Percentiles rank a stretch among this genome's conserved stretches.
phyloP scores from a whole-genome alignment of 805 yeast genomes.

The Vanderwaltozyma polyspora region DNA sequence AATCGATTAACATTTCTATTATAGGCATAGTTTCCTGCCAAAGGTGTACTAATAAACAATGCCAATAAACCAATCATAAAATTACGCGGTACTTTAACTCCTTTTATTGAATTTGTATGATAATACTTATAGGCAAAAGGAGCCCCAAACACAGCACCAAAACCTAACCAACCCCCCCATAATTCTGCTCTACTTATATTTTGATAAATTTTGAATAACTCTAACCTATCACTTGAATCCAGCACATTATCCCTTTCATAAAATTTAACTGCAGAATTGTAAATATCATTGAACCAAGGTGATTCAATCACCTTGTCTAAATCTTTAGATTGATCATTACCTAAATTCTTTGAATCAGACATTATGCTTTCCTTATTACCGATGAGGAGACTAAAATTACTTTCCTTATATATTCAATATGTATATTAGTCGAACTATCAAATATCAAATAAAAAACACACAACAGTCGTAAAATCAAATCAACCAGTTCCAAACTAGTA shows the following conservation, averaged over 20 bases:
- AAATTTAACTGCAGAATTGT: slow-evolving; percentile 34
- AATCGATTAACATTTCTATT: slow-evolving; percentile 20
- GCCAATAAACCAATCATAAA: slow-evolving; percentile 33
- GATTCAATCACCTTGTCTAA: slow-evolving; percentile 5
- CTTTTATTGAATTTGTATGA: slow-evolving; percentile 26
- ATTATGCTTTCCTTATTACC: too few species aligned
- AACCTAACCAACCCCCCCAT: slow-evolving; percentile 32
- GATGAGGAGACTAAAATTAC: too few species aligned
- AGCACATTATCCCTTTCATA: slow-evolving; percentile 39
- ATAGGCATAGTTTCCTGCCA: slow-evolving; percentile 26
- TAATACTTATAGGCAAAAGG: slow-evolving; percentile 32
- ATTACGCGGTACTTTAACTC: slow-evolving; percentile 33
- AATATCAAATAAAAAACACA: too few species aligned
- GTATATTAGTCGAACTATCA: too few species aligned
- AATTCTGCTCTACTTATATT: slow-evolving; percentile 28
- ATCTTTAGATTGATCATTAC: not conserved
- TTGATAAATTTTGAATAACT: slow-evolving; percentile 30
- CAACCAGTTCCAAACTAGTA: too few species aligned
- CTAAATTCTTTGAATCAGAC: too few species aligned
- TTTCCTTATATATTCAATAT: too few species aligned
- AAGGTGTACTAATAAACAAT: slow-evolving; percentile 27
- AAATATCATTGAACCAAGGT: slow-evolving; percentile 30
- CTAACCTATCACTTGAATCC: slow-evolving; percentile 31
- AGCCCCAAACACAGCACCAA: slow-evolving; percentile 31
- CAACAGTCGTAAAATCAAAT: too few species aligned